Evolutionary conservation across 2,329 filamentous ascomycete genomes (phyloP).

Genomic region (Fusarium clavum): DNA sequence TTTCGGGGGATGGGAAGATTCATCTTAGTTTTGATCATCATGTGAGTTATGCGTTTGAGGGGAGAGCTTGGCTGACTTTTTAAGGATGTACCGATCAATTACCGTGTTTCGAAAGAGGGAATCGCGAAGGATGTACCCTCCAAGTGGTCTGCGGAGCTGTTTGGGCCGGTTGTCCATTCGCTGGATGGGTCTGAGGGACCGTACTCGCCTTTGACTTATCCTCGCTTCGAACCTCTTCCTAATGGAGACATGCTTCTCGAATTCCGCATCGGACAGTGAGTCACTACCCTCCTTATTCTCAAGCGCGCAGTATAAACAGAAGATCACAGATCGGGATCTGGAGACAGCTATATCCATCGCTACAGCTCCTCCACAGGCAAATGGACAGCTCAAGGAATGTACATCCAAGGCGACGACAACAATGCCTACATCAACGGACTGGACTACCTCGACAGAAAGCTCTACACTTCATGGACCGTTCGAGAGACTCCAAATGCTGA

Average conservation of each 20-base stretch:
- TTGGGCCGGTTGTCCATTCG: slow-evolving; percentile 24
- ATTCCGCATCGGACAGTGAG: slow-evolving; percentile 35
- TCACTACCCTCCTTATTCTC: accelerated
- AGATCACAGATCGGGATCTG: slow-evolving; percentile 16
- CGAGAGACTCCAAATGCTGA: slow-evolving; percentile 32
- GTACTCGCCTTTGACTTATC: slow-evolving; percentile 27
- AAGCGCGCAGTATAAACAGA: accelerated
- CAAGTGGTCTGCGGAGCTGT: slow-evolving; percentile 15
- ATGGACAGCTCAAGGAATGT: slow-evolving; percentile 32
- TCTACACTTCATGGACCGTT: slow-evolving; percentile 36
- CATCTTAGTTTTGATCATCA: slow-evolving; percentile 38
- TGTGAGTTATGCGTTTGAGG: not conserved
- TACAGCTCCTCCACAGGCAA: slow-evolving; percentile 31
- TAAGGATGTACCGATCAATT: slow-evolving; percentile 35
- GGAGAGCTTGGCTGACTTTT: not conserved
- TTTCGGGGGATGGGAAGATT: slow-evolving; percentile 35
- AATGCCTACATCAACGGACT: slow-evolving; percentile 37
- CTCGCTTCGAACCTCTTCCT: slow-evolving; percentile 19
- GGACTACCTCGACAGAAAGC: slow-evolving; percentile 20
- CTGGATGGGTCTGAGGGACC: slow-evolving; percentile 22
- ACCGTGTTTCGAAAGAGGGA: slow-evolving; percentile 11
- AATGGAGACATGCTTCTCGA: slow-evolving; percentile 29
- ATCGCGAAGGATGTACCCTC: slow-evolving; percentile 18
- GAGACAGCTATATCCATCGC: slow-evolving; percentile 37
- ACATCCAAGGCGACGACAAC: slow-evolving; percentile 31